Percentiles rank a stretch among this genome's conserved stretches.
phyloP scores from a whole-genome alignment of 2,329 filamentous ascomycete genomes.

The Apiospora sp. region DNA sequence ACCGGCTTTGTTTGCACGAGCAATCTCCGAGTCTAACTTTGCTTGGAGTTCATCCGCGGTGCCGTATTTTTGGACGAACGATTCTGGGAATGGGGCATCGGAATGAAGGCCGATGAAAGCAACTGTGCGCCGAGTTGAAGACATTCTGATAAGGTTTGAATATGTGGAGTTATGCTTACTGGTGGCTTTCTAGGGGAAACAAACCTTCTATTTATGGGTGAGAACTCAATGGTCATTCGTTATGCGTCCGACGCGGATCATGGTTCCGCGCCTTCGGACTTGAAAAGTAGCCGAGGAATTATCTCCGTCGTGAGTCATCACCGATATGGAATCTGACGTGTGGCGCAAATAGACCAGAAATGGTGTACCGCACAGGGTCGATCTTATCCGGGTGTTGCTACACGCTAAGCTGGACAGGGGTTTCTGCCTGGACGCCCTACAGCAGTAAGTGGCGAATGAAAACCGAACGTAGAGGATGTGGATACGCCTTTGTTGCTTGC shows the following conservation, averaged over 20 bases:
- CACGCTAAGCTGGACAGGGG: too few species aligned
- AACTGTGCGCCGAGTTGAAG: not conserved
- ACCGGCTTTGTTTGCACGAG: slow-evolving; percentile 1
- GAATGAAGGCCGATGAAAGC: slow-evolving; percentile 13
- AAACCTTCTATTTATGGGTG: not conserved
- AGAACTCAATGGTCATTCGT: not conserved
- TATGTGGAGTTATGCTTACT: not conserved
- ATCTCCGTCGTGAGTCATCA: not conserved
- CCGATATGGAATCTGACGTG: not conserved
- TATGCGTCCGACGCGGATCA: not conserved
- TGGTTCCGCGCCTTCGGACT: slow-evolving; percentile 3
- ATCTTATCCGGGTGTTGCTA: too few species aligned
- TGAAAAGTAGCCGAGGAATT: not conserved
- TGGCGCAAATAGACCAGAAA: not conserved
- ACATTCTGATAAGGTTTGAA: not conserved
- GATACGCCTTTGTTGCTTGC: too few species aligned
- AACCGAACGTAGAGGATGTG: too few species aligned
- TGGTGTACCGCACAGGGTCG: too few species aligned
- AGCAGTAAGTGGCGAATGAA: too few species aligned
- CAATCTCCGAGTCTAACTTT: not conserved
- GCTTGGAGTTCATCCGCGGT: not conserved
- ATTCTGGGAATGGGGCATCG: slow-evolving; percentile 7
- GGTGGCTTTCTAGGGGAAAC: not conserved
- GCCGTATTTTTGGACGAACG: slow-evolving; percentile 12
- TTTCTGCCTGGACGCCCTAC: too few species aligned